Percentiles rank a stretch among this genome's conserved stretches.
Evolutionary conservation across 139 green algal species (phyloP).

Genomic region (Axilococcus clingmanii): DNA sequence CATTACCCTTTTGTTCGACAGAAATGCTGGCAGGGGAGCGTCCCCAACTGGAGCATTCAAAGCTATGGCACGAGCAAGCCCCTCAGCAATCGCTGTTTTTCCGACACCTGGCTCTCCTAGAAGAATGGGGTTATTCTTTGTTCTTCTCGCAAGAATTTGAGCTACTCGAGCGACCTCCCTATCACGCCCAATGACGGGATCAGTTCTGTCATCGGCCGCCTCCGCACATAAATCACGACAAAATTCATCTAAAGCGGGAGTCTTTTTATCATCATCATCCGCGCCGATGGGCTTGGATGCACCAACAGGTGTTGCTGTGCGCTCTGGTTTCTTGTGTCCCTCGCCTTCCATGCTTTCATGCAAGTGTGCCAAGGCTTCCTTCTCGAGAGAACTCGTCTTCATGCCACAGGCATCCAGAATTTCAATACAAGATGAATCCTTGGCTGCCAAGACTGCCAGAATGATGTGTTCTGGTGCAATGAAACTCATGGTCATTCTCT

Average conservation of each 20-base stretch:
- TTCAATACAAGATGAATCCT: not conserved
- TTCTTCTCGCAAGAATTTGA: constrained; percentile 79
- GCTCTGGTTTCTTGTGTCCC: not conserved
- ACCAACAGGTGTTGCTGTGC: no score
- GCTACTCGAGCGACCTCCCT: constrained; percentile 78
- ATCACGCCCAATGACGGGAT: constrained; percentile 87
- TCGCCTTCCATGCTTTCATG: constrained; percentile 47
- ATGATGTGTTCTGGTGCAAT: constrained; percentile 88
- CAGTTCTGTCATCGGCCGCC: constrained; percentile 58
- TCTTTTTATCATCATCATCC: constrained; percentile 17
- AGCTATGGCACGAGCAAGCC: constrained; percentile 77
- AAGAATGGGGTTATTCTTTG: constrained; percentile 96
- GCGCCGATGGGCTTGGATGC: not conserved
- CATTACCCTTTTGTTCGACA: constrained; percentile 81
- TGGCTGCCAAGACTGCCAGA: constrained; percentile 49
- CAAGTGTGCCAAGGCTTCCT: constrained; percentile 41
- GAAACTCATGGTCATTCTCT: constrained; percentile 64
- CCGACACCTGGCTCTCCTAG: constrained; percentile 90
- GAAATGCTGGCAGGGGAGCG: constrained; percentile 67
- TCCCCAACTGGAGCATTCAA: constrained; percentile 33
- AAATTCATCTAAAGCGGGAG: constrained; percentile 71
- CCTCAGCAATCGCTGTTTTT: constrained; percentile 90
- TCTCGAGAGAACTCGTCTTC: constrained; percentile 38
- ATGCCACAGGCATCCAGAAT: constrained; percentile 29
- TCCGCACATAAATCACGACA: constrained; percentile 78